Base-by-base conservation (phyloP, 1,284 basidiomycete genomes). In the Malassezia japonica region DNA sequence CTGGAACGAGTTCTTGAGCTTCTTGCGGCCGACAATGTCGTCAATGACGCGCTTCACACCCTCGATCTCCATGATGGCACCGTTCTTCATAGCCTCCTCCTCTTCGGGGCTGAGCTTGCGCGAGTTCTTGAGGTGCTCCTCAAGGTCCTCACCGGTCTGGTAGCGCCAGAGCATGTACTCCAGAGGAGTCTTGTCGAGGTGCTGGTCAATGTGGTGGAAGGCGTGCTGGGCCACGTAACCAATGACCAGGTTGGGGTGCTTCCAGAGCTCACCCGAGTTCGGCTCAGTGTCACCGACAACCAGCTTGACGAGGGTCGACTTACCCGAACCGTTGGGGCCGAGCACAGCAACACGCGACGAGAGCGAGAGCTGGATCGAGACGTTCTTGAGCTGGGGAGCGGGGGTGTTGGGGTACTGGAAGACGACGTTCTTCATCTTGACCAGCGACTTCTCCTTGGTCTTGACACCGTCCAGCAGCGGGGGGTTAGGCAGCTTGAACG, bases 141-240 rank as follows among this genome's bases (percentile, higher is more conserved):
- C 70, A 28, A 71, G 61, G 55, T 72, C 70, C 61, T 72, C 70
- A 60, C 70, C 70, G 35, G 70, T 72, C 67, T 72, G 70, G 70
- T 72, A 72, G 40, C 70, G 70, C 70, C 70, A 72, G 47, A 71
- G 67, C 70, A 72, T 72, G 68, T 72, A 72, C 61, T 72, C 70
- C 38, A 72, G 60, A 2, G 70, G 70, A 10, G 70, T 72, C 64
- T 70, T 72, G 65, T 72, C 70, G 25, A 72, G 62, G 62, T 72
- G 70, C 62, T 72, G 66, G 67, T 72, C 70, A 29, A 72, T 72
- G 65, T 72, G 70, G 68, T 72, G 70, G 70, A 72, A 72, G 13
- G 70, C 70, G 65, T 72, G 70, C 62, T 72, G 70, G 46, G 70
- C 70, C 37, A 72, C 70, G 65, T 72, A 72, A 27, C 70, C 70